phyloP scores from a whole-genome alignment of 495 filamentous ascomycete species.

The Talaromyces wortmannii region DNA sequence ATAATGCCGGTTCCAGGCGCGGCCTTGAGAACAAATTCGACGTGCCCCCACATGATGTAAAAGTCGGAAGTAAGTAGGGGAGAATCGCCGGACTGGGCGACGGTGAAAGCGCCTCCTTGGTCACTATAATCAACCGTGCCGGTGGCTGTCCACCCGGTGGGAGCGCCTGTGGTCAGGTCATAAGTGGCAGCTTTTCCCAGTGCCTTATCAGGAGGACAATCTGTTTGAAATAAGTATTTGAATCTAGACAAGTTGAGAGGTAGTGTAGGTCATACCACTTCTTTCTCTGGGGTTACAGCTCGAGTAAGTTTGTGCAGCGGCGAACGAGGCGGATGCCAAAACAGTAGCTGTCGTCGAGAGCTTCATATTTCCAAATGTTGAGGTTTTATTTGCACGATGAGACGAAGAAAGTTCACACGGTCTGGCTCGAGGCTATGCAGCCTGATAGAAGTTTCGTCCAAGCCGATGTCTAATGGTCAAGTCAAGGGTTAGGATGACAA shows the following conservation, averaged over 20 bases:
- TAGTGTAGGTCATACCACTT: constrained; percentile 16
- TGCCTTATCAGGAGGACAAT: constrained; percentile 74
- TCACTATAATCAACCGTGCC: constrained; percentile 63
- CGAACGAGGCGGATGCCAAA: constrained; percentile 26
- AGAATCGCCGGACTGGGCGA: constrained; percentile 72
- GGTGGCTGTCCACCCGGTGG: constrained; percentile 59
- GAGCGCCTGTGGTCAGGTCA: constrained; percentile 70
- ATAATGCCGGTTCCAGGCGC: constrained; percentile 57
- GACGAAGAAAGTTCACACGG: neutral
- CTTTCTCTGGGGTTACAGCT: constrained; percentile 68
- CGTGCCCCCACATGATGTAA: constrained; percentile 68
- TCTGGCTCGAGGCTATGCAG: neutral
- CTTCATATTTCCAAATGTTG: constrained; percentile 15
- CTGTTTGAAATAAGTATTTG: constrained; percentile 19
- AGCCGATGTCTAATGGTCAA: too few relatives aligned
- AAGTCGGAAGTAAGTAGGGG: constrained; percentile 71
- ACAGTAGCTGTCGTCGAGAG: constrained; percentile 19
- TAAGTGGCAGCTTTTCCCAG: constrained; percentile 70
- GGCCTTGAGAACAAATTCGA: constrained; percentile 52
- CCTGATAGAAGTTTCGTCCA: neutral
- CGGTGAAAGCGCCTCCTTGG: constrained; percentile 79
- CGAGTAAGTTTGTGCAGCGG: constrained; percentile 66
- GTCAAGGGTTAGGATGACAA: neutral
- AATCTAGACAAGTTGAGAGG: constrained; percentile 3
- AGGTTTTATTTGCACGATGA: neutral